phyloP scores from a whole-genome alignment of 495 filamentous ascomycete genomes.

The Schizothecium vesticola region DNA sequence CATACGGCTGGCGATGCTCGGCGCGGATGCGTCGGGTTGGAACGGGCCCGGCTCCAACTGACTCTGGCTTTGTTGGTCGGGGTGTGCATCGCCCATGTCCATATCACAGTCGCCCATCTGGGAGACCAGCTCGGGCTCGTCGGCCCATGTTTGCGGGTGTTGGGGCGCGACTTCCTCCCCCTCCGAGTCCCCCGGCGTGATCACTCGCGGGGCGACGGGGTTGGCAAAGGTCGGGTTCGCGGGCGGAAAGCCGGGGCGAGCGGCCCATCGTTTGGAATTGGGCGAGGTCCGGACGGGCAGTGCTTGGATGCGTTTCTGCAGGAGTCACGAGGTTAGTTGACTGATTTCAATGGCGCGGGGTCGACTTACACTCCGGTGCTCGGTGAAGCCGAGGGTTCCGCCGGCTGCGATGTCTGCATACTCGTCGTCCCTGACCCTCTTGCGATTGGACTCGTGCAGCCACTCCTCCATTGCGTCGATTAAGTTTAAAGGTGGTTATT shows the following conservation, averaged over 20 bases:
- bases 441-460: conserved; percentile 22
- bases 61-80: conserved; percentile 8
- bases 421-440: conserved; percentile 32
- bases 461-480: conserved; percentile 9
- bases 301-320: conserved; percentile 44
- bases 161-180: conserved; percentile 10
- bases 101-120: conserved; percentile 45
- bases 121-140: conserved; percentile 22
- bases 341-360: background rate
- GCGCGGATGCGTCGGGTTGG: conserved; percentile 19
- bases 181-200: conserved; percentile 35
- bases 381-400: conserved; percentile 38
- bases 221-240: conserved; percentile 15
- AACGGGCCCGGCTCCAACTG: conserved; percentile 27
- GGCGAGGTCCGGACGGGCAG: conserved; percentile 41
- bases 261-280: conserved; percentile 34
- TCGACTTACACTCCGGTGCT: conserved; percentile 43
- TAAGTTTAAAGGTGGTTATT: background rate
- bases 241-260: conserved; percentile 27
- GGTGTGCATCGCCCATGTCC: conserved; percentile 41
- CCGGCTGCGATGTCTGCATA: conserved; percentile 19
- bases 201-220: conserved; percentile 21
- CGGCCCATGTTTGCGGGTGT: conserved; percentile 22
- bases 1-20: conserved; percentile 38
- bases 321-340: conserved; percentile 5